phyloP scores from a whole-genome alignment of 805 yeast species.

The Candida fluviatilis region DNA sequence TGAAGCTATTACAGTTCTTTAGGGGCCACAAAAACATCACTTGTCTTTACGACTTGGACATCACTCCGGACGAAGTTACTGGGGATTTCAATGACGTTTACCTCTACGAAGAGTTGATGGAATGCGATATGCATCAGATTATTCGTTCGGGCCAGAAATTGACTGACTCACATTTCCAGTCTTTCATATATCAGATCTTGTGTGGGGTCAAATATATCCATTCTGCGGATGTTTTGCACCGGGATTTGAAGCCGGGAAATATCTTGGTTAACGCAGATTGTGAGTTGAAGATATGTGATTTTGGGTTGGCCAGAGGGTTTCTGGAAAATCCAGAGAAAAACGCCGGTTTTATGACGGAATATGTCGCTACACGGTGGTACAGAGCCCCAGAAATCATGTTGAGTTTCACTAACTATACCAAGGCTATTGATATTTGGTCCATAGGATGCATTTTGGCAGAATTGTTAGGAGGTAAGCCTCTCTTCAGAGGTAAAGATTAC shows the following conservation, averaged over 20 bases:
- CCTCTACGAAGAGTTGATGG: slow-evolving; percentile 95
- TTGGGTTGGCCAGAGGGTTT: slow-evolving; percentile 92
- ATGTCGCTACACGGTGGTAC: slow-evolving; percentile 98
- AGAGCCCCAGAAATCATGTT: slow-evolving; percentile 98
- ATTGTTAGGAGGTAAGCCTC: slow-evolving; percentile 82
- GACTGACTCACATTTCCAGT: slow-evolving; percentile 93
- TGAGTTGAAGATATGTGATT: slow-evolving; percentile 93
- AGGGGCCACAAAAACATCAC: slow-evolving; percentile 96
- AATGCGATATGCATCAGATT: slow-evolving; percentile 97
- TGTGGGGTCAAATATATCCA: slow-evolving; percentile 91
- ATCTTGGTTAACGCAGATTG: slow-evolving; percentile 92
- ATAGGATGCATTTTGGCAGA: slow-evolving; percentile 97
- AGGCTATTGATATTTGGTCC: slow-evolving; percentile 97
- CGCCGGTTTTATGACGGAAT: slow-evolving; percentile 93
- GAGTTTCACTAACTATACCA: slow-evolving; percentile 89
- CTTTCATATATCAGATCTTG: slow-evolving; percentile 84
- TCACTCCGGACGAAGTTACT: slow-evolving; percentile 60
- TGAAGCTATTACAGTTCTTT: slow-evolving; percentile 86
- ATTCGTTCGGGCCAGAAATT: slow-evolving; percentile 90
- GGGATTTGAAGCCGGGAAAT: slow-evolving; percentile 94
- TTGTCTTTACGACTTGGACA: slow-evolving; percentile 90
- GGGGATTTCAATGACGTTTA: slow-evolving; percentile 86
- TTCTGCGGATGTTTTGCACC: slow-evolving; percentile 86
- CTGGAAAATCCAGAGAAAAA: slow-evolving; percentile 77
- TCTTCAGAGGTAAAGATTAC: slow-evolving; percentile 93